Percentiles rank a stretch among this genome's conserved stretches.
phyloP scores from a whole-genome alignment of 139 green algal genomes.

The Micractinium conductrix region DNA sequence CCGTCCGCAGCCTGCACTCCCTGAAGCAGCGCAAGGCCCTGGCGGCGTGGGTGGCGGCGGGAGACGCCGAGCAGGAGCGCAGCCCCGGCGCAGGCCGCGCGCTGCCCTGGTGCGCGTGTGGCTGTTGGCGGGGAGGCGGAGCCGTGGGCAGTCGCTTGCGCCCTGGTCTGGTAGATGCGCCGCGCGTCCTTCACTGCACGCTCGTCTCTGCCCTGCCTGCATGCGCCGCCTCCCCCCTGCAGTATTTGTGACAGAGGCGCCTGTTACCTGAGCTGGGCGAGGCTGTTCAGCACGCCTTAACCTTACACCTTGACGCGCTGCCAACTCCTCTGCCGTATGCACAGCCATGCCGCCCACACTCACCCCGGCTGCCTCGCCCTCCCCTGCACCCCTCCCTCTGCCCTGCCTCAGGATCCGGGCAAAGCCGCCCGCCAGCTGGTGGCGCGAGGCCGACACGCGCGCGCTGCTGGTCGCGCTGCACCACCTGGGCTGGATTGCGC shows the following conservation, averaged over 20 bases:
- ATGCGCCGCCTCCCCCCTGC: background rate
- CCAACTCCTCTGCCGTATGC: no score
- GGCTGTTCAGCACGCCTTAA: no score
- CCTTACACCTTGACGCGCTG: background rate
- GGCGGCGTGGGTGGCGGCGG: background rate
- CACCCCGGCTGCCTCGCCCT: no score
- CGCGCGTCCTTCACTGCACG: background rate
- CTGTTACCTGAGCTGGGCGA: background rate
- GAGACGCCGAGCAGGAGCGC: background rate
- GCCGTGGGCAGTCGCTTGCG: no score
- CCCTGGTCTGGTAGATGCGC: no score
- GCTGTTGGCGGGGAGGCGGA: background rate
- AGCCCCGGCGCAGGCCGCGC: background rate
- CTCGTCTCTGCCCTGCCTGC: background rate
- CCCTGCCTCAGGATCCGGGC: background rate
- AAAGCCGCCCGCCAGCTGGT: background rate
- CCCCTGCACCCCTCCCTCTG: background rate
- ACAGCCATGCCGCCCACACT: no score
- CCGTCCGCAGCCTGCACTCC: background rate
- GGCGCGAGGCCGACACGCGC: constrained; percentile 18
- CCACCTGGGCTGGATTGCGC: constrained; percentile 18
- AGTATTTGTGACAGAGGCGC: background rate
- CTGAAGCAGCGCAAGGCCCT: background rate
- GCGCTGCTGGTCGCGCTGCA: background rate
- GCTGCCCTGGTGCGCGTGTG: background rate